Evolutionary conservation across 257 asterid species (phyloP).

Genomic region (Solanum chiquidenum): DNA sequence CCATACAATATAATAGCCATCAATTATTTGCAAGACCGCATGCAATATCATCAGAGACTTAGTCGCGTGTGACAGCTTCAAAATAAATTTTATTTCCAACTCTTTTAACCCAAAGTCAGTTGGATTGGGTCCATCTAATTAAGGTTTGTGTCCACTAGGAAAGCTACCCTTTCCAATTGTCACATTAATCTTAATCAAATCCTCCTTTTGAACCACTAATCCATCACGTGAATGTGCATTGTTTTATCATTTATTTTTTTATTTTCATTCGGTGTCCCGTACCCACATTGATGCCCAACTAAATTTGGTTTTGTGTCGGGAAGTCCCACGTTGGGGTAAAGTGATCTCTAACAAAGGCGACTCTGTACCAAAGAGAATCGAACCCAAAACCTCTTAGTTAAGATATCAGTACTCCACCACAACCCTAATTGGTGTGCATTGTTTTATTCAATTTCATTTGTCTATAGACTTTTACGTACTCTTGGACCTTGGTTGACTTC

Average conservation of each 20-base stretch:
- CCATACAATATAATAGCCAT: neutral
- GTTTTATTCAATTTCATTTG: neutral
- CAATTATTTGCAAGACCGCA: neutral
- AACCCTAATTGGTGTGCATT: neutral
- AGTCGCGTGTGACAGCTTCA: neutral
- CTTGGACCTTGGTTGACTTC: neutral
- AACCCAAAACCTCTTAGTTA: fast-evolving
- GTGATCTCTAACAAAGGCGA: too few relatives aligned
- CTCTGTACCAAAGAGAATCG: fast-evolving
- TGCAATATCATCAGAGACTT: neutral
- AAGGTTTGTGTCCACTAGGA: neutral
- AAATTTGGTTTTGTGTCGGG: fast-evolving
- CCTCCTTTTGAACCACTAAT: neutral
- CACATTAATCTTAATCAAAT: neutral
- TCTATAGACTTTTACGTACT: neutral
- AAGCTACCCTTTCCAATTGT: neutral
- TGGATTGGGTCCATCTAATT: neutral
- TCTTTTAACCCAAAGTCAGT: neutral
- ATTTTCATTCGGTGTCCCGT: too few relatives aligned
- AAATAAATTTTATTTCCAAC: neutral
- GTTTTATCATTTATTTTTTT: neutral
- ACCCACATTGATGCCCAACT: fast-evolving
- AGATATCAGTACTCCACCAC: neutral
- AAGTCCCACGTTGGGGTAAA: fast-evolving
- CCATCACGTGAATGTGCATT: neutral